Conservation (phyloP, 2,329 filamentous ascomycete species). For the Talaromyces sp. region DNA sequence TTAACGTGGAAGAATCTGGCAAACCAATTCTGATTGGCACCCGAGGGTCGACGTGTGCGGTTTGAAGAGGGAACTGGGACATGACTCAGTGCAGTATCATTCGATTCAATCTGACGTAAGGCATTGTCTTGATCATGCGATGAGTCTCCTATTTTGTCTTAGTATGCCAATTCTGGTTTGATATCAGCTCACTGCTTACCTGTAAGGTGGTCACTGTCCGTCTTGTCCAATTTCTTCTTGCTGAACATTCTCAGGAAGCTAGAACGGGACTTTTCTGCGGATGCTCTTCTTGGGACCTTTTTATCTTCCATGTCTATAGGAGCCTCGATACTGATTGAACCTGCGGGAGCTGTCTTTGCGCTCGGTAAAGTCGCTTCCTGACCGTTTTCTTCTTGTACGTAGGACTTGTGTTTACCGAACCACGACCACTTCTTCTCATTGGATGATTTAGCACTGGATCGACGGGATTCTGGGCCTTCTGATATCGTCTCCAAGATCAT, state of each 20-base stretch:
- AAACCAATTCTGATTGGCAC: slow-evolving; percentile 71
- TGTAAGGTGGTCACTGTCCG: slow-evolving; percentile 27
- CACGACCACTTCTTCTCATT: slow-evolving; percentile 45
- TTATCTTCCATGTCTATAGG: slow-evolving; percentile 15
- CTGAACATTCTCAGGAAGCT: slow-evolving; percentile 54
- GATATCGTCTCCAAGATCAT: slow-evolving; percentile 42
- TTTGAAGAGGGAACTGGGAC: slow-evolving; percentile 29
- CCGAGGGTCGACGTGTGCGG: slow-evolving; percentile 3
- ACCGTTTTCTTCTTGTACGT: slow-evolving; percentile 25
- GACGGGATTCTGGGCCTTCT: slow-evolving; percentile 38
- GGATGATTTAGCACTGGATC: slow-evolving; percentile 21
- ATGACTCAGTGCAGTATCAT: slow-evolving; percentile 4
- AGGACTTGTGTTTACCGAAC: slow-evolving; percentile 37
- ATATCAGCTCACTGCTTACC: slow-evolving; percentile 32
- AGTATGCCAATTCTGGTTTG: background rate
- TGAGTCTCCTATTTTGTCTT: background rate
- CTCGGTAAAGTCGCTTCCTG: slow-evolving; percentile 25
- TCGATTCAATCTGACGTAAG: slow-evolving; percentile 1
- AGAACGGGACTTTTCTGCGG: slow-evolving; percentile 26
- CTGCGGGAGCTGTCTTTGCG: slow-evolving; percentile 26
- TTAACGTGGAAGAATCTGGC: slow-evolving; percentile 86
- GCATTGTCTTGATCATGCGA: background rate
- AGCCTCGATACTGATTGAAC: slow-evolving; percentile 23
- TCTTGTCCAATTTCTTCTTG: slow-evolving; percentile 45
- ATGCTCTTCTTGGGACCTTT: slow-evolving; percentile 6